Evolutionary conservation across 192 early-diverging fungal genomes (phyloP).

Genomic region (Coemansia sp.): DNA sequence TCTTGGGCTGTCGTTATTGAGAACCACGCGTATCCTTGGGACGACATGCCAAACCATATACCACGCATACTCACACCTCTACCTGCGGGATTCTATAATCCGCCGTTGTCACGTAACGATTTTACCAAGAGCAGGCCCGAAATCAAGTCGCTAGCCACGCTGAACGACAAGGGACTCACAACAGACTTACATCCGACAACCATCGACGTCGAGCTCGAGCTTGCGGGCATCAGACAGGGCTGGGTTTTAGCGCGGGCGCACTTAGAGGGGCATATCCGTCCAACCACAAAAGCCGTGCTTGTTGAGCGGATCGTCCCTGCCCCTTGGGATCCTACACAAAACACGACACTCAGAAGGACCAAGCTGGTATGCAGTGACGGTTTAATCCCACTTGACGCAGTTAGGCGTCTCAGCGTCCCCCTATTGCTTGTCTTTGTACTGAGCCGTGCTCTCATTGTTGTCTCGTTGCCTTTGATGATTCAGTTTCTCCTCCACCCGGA

Average conservation of each 20-base stretch:
- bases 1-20: not conserved
- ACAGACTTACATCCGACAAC: not conserved
- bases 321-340: not conserved
- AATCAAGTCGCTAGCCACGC: not conserved
- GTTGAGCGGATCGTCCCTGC: not conserved
- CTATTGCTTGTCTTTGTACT: constrained; percentile 5
- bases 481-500: not conserved
- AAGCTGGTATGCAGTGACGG: not conserved
- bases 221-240: constrained; percentile 5
- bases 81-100: not conserved
- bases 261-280: not conserved
- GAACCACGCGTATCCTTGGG: not conserved
- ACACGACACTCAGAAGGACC: not conserved
- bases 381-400: not conserved
- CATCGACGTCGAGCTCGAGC: constrained; percentile 15
- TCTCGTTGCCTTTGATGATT: not conserved
- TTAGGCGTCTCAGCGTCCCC: not conserved
- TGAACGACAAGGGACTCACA: not conserved
- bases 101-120: constrained; percentile 1
- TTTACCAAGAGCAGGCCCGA: not conserved
- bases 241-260: constrained; percentile 6
- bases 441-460: not conserved
- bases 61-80: not conserved
- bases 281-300: not conserved
- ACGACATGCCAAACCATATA: not conserved